Base-by-base conservation (phyloP, 2,329 filamentous ascomycete genomes). In the Apiospora saccharicola region DNA sequence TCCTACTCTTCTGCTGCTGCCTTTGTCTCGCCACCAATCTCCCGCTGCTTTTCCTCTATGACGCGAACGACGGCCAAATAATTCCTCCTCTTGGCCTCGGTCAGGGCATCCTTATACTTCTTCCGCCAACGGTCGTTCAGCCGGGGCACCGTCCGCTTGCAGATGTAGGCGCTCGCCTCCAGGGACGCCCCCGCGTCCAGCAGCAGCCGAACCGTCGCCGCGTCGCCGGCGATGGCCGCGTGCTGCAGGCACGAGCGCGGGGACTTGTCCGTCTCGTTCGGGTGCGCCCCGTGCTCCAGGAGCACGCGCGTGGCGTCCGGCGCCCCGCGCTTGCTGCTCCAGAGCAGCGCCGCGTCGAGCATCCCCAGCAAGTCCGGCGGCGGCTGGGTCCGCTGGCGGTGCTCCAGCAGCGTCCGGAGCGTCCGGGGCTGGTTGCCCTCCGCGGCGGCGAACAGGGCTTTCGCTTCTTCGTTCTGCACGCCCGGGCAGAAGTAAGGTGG, bases 21-120 rank as follows among this genome's bases (percentile, higher is more conserved):
- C 57, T 30, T 64, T 41, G 34, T 13, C 61, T 71, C 34, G 19
- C 53, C 61, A 71, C 53, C 61, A 71, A 73, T 70, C 37, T 71
- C 44, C 74, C 75, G 22, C 67, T 71, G 19, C 71, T 71, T 57
- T 68, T 70, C 67, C 53, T 73, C 69, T 67, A 73, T 22, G 34
- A 64, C 57, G 10, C 34, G 57, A 41, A 64, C 57, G 22, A 64
- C 57, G 13, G 19, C 57, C 57, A 64, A 0, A 41, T 64, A 64
- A 3, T 64, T 64, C 10, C 57, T 41, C 34, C 16, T 41, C 8
- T 64, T 64, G 8, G 57, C 57, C 34, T 41, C 30, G 34, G 30
- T 34, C 34, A 64, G 34, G 53, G 53, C 26, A 12, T 61, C 53
- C 16, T 16, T 34, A 30, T 34, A 34, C 5, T 22, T 34, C 37